Evolutionary conservation across 148 eudicot genomes (phyloP).

Genomic region (Amaranthus hypochondriacus): DNA sequence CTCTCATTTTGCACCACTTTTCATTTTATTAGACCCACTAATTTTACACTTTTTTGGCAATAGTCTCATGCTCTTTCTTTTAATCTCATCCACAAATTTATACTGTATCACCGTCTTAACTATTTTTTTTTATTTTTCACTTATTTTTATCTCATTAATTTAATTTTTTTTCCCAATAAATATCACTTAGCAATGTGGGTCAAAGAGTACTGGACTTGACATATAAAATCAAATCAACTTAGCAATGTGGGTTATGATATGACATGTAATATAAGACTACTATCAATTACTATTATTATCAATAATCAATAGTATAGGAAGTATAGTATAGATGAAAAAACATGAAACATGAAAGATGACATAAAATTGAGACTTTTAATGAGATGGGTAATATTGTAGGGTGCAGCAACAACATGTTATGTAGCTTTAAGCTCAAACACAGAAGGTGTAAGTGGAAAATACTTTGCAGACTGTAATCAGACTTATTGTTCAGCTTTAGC

Average conservation of each 20-base stretch:
- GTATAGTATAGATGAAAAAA: background rate
- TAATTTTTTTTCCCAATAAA: too few species aligned
- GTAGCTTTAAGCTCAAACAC: constrained; percentile 56
- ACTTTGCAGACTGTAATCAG: constrained; percentile 91
- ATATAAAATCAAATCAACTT: background rate
- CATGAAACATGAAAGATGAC: background rate
- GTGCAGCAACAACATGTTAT: constrained; percentile 89
- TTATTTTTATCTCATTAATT: too few species aligned
- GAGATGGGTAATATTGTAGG: constrained; percentile 31
- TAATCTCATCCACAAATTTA: too few species aligned
- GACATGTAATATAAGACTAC: background rate
- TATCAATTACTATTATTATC: too few species aligned
- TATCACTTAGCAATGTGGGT: too few species aligned
- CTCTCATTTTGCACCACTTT: too few species aligned
- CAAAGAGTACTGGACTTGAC: too few species aligned
- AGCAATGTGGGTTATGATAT: constrained; percentile 1
- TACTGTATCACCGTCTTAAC: too few species aligned
- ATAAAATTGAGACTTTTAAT: background rate
- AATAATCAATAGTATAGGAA: background rate
- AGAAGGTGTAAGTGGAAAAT: constrained; percentile 58
- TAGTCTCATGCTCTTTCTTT: too few species aligned
- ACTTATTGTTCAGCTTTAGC: constrained; percentile 54
- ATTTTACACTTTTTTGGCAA: too few species aligned
- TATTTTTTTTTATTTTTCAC: too few species aligned
- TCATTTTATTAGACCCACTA: too few species aligned